Evolutionary conservation across 345 rosid species (phyloP).

Genomic region (Populus nigra): DNA sequence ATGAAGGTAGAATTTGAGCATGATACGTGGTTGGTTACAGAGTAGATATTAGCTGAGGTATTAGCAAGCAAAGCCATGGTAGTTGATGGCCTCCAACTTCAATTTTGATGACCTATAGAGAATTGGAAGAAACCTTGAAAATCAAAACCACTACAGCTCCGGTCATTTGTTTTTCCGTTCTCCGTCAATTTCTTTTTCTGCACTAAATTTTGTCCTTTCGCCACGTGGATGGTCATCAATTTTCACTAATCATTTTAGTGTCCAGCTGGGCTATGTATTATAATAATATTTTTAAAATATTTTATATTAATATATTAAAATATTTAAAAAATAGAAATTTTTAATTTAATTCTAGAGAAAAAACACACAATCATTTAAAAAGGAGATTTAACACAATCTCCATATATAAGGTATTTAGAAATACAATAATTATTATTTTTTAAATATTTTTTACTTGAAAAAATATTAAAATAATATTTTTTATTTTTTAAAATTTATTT

Average conservation of each 20-base stretch:
- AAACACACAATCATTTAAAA: no score
- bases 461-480: no score
- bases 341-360: no score
- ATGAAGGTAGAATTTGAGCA: slow-evolving; percentile 20
- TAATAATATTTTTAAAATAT: no score
- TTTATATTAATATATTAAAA: no score
- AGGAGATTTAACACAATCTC: no score
- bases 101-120: no score
- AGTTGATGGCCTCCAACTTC: not conserved
- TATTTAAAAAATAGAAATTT: no score
- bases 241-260: not conserved
- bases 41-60: not conserved
- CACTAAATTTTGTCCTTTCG: not conserved
- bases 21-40: not conserved
- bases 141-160: not conserved
- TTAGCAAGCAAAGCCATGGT: slow-evolving; percentile 26
- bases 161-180: not conserved
- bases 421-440: no score
- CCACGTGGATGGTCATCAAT: slow-evolving; percentile 6
- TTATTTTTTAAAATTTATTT: no score
- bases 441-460: no score
- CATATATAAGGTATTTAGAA: accelerated
- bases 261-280: not conserved
- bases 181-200: not conserved
- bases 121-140: not conserved